Evolutionary conservation across 2,329 filamentous ascomycete genomes (phyloP).

Genomic region (Parascedosporium putredinis): DNA sequence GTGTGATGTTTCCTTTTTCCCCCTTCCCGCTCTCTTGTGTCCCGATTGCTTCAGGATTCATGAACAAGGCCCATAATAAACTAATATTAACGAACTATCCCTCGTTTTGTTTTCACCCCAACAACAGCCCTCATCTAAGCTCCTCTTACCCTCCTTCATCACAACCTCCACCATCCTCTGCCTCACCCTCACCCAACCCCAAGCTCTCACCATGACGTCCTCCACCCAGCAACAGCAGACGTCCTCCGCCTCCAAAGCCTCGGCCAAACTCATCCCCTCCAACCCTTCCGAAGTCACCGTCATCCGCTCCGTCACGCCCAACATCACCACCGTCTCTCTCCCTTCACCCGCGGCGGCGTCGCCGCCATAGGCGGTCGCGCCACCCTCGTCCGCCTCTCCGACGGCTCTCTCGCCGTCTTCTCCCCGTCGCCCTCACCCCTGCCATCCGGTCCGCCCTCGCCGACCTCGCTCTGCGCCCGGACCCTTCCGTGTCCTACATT

Average conservation of each 20-base stretch:
- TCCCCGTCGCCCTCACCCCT: conserved; percentile 75
- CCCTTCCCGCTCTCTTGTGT: background rate
- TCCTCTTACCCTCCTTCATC: background rate
- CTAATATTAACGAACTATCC: no score
- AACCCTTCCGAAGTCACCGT: conserved; percentile 81
- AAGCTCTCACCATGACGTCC: background rate
- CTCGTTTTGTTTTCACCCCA: no score
- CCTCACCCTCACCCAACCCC: background rate
- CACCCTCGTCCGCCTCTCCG: conserved; percentile 72
- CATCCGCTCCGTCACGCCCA: conserved; percentile 72
- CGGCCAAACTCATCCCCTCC: conserved; percentile 42
- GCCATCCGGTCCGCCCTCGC: conserved; percentile 55
- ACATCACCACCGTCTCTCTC: conserved; percentile 66
- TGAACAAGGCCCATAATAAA: no score
- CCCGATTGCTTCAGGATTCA: background rate
- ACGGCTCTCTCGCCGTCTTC: conserved; percentile 76
- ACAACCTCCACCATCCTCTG: conserved; percentile 3
- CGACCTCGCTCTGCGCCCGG: conserved; percentile 48
- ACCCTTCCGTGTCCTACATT: conserved; percentile 58
- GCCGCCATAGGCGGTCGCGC: conserved; percentile 79
- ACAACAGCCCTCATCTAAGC: background rate
- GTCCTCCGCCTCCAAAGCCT: background rate
- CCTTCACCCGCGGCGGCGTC: conserved; percentile 71
- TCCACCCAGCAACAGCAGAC: background rate
- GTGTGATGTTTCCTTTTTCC: background rate